Conservation (phyloP, 345 rosid genomes). For the Ailanthus altissimus region DNA sequence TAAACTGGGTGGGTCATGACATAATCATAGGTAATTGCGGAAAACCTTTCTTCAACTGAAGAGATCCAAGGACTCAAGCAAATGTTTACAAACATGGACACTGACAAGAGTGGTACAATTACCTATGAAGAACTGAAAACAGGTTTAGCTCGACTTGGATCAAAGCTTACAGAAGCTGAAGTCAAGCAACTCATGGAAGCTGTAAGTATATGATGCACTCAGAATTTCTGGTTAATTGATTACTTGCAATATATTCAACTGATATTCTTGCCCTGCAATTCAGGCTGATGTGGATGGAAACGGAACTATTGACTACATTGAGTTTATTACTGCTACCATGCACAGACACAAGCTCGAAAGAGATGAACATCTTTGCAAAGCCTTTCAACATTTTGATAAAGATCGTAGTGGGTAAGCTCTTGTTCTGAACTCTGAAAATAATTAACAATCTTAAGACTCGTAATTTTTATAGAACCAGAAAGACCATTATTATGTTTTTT, state of each 20-base stretch:
- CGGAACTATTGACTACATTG: slow-evolving; percentile 79
- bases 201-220: slow-evolving; percentile 40
- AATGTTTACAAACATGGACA: slow-evolving; percentile 79
- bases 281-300: slow-evolving; percentile 96
- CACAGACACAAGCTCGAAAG: slow-evolving; percentile 77
- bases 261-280: not conserved
- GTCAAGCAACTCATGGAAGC: slow-evolving; percentile 92
- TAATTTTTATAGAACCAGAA: slow-evolving; percentile 1
- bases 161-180: slow-evolving; percentile 75
- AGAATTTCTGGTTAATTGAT: not conserved
- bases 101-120: slow-evolving; percentile 81
- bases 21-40: slow-evolving; percentile 69
- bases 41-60: slow-evolving; percentile 70
- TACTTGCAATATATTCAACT: not conserved
- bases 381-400: slow-evolving; percentile 86
- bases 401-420: slow-evolving; percentile 74
- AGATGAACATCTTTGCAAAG: slow-evolving; percentile 75
- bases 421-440: not conserved
- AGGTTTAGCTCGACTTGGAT: slow-evolving; percentile 77
- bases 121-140: slow-evolving; percentile 77
- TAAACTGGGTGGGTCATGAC: slow-evolving; percentile 3
- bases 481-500: not conserved
- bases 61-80: slow-evolving; percentile 78
- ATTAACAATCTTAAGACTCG: too few relatives aligned
- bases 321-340: slow-evolving; percentile 88